Conservation (phyloP, 345 rosid species). For the Hirschfeldia incana region DNA sequence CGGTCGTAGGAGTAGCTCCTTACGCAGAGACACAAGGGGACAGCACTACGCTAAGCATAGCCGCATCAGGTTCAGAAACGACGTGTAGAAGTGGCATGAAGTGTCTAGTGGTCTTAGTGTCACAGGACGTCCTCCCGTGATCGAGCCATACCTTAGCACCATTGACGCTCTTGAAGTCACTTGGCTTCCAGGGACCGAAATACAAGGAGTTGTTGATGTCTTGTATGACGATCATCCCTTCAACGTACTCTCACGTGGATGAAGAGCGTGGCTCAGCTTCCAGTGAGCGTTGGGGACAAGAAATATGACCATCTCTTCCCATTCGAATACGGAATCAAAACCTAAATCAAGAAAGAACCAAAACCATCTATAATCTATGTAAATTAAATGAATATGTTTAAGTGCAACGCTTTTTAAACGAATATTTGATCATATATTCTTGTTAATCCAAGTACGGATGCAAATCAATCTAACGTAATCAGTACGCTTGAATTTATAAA, state of each 20-base stretch:
- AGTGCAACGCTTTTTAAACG: neutral
- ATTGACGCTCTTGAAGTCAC: constrained; percentile 65
- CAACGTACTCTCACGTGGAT: constrained; percentile 72
- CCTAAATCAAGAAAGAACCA: constrained; percentile 17
- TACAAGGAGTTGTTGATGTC: constrained; percentile 66
- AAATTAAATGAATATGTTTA: neutral
- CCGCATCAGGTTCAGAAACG: constrained; percentile 52
- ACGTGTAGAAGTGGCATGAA: constrained; percentile 47
- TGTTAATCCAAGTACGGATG: no score
- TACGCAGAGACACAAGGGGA: constrained; percentile 68
- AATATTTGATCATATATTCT: neutral
- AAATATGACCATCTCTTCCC: constrained; percentile 71
- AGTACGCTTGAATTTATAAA: no score
- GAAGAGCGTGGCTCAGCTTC: constrained; percentile 64
- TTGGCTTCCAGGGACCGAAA: constrained; percentile 78
- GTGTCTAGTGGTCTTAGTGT: constrained; percentile 54
- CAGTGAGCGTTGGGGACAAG: constrained; percentile 62
- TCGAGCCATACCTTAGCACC: constrained; percentile 48
- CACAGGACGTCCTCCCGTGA: constrained; percentile 64
- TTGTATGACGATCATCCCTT: constrained; percentile 68
- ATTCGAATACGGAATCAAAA: constrained; percentile 57
- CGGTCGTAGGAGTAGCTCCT: constrained; percentile 64
- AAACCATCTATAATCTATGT: neutral
- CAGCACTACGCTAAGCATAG: constrained; percentile 48
- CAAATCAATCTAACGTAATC: no score